Base-by-base conservation (phyloP, 129 eudicot species). In the Flaveria robusta region DNA sequence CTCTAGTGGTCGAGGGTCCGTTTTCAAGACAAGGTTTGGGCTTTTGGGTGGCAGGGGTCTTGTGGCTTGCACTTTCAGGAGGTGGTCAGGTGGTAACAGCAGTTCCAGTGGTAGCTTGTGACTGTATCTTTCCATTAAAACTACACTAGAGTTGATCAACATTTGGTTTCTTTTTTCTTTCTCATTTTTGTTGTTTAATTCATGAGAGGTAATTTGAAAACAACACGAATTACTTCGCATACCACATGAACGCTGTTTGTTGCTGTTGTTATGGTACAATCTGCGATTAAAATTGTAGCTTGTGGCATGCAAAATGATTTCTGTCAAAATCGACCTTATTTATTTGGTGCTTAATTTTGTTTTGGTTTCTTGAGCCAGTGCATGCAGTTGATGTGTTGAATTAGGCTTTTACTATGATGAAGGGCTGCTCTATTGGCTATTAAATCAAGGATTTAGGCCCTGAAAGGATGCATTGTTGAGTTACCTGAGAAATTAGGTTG, bases 41-140 rank as follows among this genome's bases (percentile, higher is more conserved):
- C 65, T 89, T 52, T 87, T 91, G 20, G 88, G 92, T 24, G 92
- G 88, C 42, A 86, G 93, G 80, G 84, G 87, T 76, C 67, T 88
- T 58, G 92, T 86, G 74, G 83, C 81, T 55, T 83, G 87, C 50
- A 81, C 96, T 20, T 78, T 89, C 54, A 85, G 91, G 68, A 89
- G 89, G 78, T 85, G 89, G 84, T 81, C 91, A n/a, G 81, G 56
- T 84, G 88, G 87, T 15, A 76, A 81, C 79, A 74, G 75, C 72
- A 80, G 88, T 69, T 74, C 80, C 39, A 85, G 68, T 74, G 77
- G 85, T 51, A 42, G 60, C 70, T 82, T 29, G 8, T 70, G 67
- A 76, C 72, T 34, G 9, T 60, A 60, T 58, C 52, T 69, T 34
- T 41, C 65, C 31, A 59, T 47, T 14, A 69, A 64, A 81, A 75